Percentiles rank a stretch among this genome's conserved stretches.
These are phyloP conservation scores for Trichoderma sp. DNA, from an alignment of 2,329 filamentous ascomycete genomes.

Conservation along the genomic window DNA sequence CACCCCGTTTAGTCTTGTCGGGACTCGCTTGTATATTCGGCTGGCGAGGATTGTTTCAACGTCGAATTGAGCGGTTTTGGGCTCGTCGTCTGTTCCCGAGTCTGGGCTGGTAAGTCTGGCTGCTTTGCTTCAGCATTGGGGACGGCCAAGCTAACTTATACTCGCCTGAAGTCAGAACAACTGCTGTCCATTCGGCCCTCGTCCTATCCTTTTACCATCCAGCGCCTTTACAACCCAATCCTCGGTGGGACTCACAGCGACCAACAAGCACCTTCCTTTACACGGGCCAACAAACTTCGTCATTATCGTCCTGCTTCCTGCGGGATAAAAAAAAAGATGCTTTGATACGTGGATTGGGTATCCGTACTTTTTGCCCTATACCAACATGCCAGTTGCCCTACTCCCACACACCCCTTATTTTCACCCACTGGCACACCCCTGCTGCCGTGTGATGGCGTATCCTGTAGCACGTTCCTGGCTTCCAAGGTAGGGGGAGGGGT, in stretches of 20 bases:
- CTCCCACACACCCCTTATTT: slow-evolving; percentile 29
- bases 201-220: slow-evolving; percentile 29
- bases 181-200: slow-evolving; percentile 30
- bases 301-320: slow-evolving; percentile 36
- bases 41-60: not conserved
- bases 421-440: slow-evolving; percentile 29
- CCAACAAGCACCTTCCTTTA: slow-evolving; percentile 34
- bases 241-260: slow-evolving; percentile 34
- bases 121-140: slow-evolving; percentile 26
- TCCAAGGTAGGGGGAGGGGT: slow-evolving; percentile 25
- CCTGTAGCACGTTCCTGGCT: slow-evolving; percentile 31
- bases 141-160: slow-evolving; percentile 44
- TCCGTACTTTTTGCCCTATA: slow-evolving; percentile 42
- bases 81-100: not conserved
- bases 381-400: slow-evolving; percentile 28
- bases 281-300: slow-evolving; percentile 33
- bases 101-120: slow-evolving; percentile 24
- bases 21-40: slow-evolving; percentile 19
- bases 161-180: slow-evolving; percentile 31
- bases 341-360: slow-evolving; percentile 44
- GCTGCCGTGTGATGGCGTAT: slow-evolving; percentile 24
- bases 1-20: slow-evolving; percentile 20
- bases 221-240: slow-evolving; percentile 30
- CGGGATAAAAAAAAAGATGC: slow-evolving; percentile 39
- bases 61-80: not conserved